Evolutionary conservation across 495 filamentous ascomycete genomes (phyloP), one percentile per base, ranked within the genome.

Genomic region (Apodospora peruviana): DNA sequence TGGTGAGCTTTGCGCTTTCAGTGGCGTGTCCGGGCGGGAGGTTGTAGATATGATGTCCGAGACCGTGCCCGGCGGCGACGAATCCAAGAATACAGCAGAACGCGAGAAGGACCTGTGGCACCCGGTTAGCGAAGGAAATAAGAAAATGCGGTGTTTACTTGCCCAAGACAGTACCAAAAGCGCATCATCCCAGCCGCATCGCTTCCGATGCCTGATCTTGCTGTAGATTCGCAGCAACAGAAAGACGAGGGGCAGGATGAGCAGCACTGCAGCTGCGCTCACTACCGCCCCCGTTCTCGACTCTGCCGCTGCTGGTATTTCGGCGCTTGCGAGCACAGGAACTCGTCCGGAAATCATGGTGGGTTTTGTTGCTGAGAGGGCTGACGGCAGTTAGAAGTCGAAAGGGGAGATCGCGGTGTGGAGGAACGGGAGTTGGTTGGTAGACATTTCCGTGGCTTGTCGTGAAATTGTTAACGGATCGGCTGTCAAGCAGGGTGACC

Each of bases 61-160:
- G 14, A 21, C 36, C 36, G 35, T 29, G 25, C n/a, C 19, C 23
- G 5, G 24, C 24, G 2, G 35, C 45, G 3, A 21, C 19, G 11
- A 40, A 9, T 22, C 27, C 29, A 20, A 48, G 5, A 34, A 17
- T 22, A 2, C 18, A 12, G 20, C 17, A 46, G 32, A 18, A 17
- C 11, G n/a, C 21, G 32, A 46, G 44, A 9, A 46, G 16, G 21
- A 46, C 19, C 44, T 46, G 23, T 40, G n/a, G n/a, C n/a, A 21
- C 8, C 18, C 18, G 18, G 18, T 5, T 16, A 40, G 18, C 38
- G n/a, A 40, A 9, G 5, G 8, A 11, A 18, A 4, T 5, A 11
- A 40, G 18, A 43, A 2, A 25, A 14, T 4, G 3, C 19, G n/a
- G 21, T 1, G 0, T 2, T 34, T 7, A 27, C 35, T 11, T 40